These are phyloP conservation scores for Ajuga reptans DNA, from an alignment of 305 asterid genomes.

Conservation along the genomic window DNA sequence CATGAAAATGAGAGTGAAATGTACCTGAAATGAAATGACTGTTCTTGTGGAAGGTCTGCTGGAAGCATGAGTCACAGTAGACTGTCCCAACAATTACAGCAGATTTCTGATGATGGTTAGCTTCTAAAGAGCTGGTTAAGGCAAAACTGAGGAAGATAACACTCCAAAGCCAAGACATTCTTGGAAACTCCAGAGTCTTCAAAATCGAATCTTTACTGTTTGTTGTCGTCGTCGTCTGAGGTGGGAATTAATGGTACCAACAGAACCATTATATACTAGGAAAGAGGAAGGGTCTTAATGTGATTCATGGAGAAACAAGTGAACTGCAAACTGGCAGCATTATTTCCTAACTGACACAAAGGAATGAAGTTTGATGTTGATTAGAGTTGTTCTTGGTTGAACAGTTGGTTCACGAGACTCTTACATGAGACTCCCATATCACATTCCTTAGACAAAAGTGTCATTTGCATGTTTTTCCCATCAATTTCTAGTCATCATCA, in stretches of 20 bases:
- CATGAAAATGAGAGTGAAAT: background rate
- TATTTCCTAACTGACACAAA: slow-evolving; percentile 7
- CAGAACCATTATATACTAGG: slow-evolving; percentile 17
- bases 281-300: slow-evolving; percentile 22
- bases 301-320: slow-evolving; percentile 32
- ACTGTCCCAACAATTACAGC: slow-evolving; percentile 70
- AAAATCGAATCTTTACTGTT: background rate
- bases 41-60: slow-evolving; percentile 38
- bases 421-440: background rate
- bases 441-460: slow-evolving; percentile 16
- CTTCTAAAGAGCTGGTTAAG: slow-evolving; percentile 28
- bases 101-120: slow-evolving; percentile 34
- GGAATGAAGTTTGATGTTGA: background rate
- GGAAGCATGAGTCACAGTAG: slow-evolving; percentile 70
- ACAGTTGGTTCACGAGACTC: slow-evolving; percentile 29
- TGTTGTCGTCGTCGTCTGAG: background rate
- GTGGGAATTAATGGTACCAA: background rate
- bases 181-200: background rate
- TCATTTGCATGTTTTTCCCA: slow-evolving; percentile 24
- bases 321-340: slow-evolving; percentile 32
- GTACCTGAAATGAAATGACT: slow-evolving; percentile 71
- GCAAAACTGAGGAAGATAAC: slow-evolving; percentile 30
- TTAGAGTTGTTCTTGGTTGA: slow-evolving; percentile 13
- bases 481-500: background rate
- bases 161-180: slow-evolving; percentile 34